Evolutionary conservation across 805 yeast species (phyloP), one percentile per base, ranked within the genome.

Genomic region (Ogataea neopini): DNA sequence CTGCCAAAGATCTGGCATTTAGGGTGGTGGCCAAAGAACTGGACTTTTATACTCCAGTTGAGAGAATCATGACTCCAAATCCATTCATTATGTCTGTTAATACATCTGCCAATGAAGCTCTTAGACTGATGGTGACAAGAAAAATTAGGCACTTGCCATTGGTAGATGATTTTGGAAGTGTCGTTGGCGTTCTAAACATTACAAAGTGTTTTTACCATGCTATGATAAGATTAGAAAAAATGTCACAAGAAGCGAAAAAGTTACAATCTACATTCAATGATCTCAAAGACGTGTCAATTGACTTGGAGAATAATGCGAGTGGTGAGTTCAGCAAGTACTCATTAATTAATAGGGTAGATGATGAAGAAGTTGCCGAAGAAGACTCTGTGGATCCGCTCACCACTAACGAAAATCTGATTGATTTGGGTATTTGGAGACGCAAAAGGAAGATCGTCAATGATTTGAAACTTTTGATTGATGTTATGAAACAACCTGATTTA

Each of bases 181-280:
- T 73, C 26, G 68, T 66, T n/a, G 77, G 77, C 1, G 67, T 74
- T 10, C 56, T 74, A 22, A 75, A 74, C 55, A 73, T 74, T 28
- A 74, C 77, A 3, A 66, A 72, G 43, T 74, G 79, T 40, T 74
- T 73, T 54, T 71, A 73, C 45, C 76, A 74, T 51, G 77, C 76
- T 0, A 69, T 74, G 72, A 56, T 68, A 2, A 57, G 73, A 40
- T 54, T 74, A 20, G 77, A 74, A 50, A 66, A 69, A 40, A 67
- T 74, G 51, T 60, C 75, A 0, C 49, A 55, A 19, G 73, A 70
- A 46, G 73, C 75, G 2, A 57, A 62, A 38, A 68, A 66, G 45
- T 45, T 65, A 29, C 62, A 64, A 45, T 48, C 43, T 5, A 63
- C 69, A 1, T 63, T 65, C 48, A 58, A 63, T 33, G 65, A 63